These are phyloP conservation scores for Salix udensis DNA, from an alignment of 345 rosid genomes.

Conservation along the genomic window DNA sequence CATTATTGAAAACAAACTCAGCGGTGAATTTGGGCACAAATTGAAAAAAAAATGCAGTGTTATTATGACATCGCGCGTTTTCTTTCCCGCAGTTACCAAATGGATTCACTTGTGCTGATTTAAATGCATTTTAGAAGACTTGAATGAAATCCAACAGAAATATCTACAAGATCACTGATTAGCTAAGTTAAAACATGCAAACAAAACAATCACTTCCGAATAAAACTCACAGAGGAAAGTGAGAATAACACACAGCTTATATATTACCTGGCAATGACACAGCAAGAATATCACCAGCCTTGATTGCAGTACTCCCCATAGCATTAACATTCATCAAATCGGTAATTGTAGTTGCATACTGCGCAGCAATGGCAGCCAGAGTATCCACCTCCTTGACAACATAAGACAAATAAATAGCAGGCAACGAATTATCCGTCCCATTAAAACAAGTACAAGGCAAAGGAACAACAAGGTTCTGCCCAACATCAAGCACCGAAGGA, in stretches of 20 bases:
- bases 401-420: constrained; percentile 77
- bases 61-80: not conserved
- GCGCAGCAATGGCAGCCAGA: constrained; percentile 60
- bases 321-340: constrained; percentile 95
- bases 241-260: not conserved
- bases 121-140: not conserved
- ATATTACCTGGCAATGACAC: constrained; percentile 74
- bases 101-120: not conserved
- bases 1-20: not conserved
- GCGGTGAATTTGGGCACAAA: not conserved
- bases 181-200: not conserved
- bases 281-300: constrained; percentile 73
- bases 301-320: constrained; percentile 72
- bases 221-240: not conserved
- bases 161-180: not conserved
- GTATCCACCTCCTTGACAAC: constrained; percentile 72
- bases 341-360: constrained; percentile 65
- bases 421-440: constrained; percentile 72
- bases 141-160: not conserved
- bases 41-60: not conserved
- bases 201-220: not conserved
- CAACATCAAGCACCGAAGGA: constrained; percentile 68
- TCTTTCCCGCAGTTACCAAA: not conserved
- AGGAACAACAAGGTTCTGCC: constrained; percentile 67
- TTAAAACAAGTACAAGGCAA: constrained; percentile 93